These are phyloP conservation scores for Nitzschia sp. DNA, from an alignment of 108 stramenopile genomes.

Conservation along the genomic window DNA sequence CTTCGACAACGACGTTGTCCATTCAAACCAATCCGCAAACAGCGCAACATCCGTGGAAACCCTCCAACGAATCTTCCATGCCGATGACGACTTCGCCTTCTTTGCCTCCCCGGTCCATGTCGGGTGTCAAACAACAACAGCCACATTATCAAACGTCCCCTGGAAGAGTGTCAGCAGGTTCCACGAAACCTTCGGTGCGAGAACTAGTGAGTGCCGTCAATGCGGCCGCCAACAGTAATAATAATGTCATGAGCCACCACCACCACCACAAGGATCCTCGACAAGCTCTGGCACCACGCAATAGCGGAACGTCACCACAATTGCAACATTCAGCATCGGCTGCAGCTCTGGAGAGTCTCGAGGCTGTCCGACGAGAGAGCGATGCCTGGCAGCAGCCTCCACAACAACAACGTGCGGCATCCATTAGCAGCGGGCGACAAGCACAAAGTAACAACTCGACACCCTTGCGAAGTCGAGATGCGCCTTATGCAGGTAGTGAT, in stretches of 20 bases:
- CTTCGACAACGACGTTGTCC: background rate
- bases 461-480: background rate
- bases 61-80: background rate
- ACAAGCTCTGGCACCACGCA: conserved; percentile 2
- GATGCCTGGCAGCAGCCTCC: conserved; percentile 11
- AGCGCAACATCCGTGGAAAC: background rate
- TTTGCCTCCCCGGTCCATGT: background rate
- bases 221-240: too few species aligned
- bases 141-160: background rate
- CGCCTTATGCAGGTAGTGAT: conserved; percentile 6
- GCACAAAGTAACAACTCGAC: background rate
- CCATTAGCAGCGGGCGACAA: background rate
- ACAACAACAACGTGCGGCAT: background rate
- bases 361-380: conserved; percentile 13
- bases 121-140: background rate
- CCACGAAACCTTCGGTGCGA: background rate
- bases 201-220: background rate
- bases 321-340: background rate
- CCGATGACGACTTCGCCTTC: background rate
- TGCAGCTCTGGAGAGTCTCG: conserved; percentile 12
- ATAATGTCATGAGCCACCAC: too few species aligned
- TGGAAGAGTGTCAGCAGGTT: background rate
- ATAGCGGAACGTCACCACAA: background rate
- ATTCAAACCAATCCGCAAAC: conserved; percentile 14
- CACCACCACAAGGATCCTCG: conserved; percentile 12